Percentiles rank a stretch among this genome's conserved stretches.
Conservation (phyloP, 345 rosid species). For the rapeseed (Brassica napus) region Da-Ae NC_063439.1:291501-292000, state of each 20-base stretch:
- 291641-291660: constrained; percentile 94
- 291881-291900: constrained; percentile 86
- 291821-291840: too few relatives aligned
- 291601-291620: constrained; percentile 68
- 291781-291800: constrained; percentile 92
- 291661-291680: constrained; percentile 96
- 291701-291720: constrained; percentile 95
- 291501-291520: constrained; percentile 99
- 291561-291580: constrained; percentile 85
- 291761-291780: constrained; percentile 99
- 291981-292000: constrained; percentile 34
- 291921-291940: constrained; percentile 97
- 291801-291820: too few relatives aligned
- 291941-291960: constrained; percentile 72
- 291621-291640: constrained; percentile 81
- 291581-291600: constrained; percentile 79
- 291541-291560: constrained; percentile 89
- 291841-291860: too few relatives aligned
- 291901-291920: constrained; percentile 85
- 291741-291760: constrained; percentile 98
- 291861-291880: constrained; percentile 92
- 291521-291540: constrained; percentile 95
- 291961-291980: constrained; percentile 44
- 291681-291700: constrained; percentile 90
- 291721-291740: constrained; percentile 84